These are phyloP conservation scores for Globisporangium ultimum DNA, from an alignment of 352 stramenopile genomes.

Conservation along the genomic window DNA sequence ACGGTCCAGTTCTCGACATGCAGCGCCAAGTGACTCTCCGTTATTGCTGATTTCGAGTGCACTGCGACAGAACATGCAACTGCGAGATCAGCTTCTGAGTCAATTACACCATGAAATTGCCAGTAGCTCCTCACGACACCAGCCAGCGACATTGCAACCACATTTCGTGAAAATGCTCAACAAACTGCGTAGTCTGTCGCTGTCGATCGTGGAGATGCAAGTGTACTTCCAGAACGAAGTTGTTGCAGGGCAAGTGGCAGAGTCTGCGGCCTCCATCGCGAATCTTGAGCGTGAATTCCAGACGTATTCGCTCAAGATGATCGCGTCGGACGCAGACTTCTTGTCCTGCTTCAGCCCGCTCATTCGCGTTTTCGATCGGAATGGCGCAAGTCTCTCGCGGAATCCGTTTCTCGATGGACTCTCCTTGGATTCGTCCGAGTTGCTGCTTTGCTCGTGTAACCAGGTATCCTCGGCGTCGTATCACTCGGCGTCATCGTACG, in stretches of 20 bases:
- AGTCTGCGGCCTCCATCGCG: slow-evolving; percentile 10
- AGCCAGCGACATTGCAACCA: slow-evolving; percentile 25
- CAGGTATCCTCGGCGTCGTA: slow-evolving; percentile 18
- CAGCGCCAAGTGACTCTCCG: slow-evolving; percentile 7
- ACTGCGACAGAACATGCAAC: slow-evolving; percentile 42
- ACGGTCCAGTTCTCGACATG: background rate
- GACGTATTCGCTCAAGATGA: slow-evolving; percentile 41
- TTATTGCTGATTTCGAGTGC: slow-evolving; percentile 39
- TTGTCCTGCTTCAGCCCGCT: slow-evolving; percentile 31
- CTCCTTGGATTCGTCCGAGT: slow-evolving; percentile 60
- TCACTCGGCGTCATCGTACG: slow-evolving; percentile 22
- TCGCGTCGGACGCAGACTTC: slow-evolving; percentile 46
- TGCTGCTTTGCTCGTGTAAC: slow-evolving; percentile 65
- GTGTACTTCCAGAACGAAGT: slow-evolving; percentile 48
- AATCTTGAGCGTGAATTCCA: slow-evolving; percentile 43
- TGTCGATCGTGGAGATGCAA: slow-evolving; percentile 63
- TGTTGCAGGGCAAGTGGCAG: background rate
- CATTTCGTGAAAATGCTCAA: slow-evolving; percentile 54
- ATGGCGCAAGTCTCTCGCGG: slow-evolving; percentile 36
- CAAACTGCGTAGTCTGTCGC: slow-evolving; percentile 48
- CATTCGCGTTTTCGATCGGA: slow-evolving; percentile 38
- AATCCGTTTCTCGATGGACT: slow-evolving; percentile 70
- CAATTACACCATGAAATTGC: slow-evolving; percentile 41
- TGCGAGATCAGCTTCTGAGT: slow-evolving; percentile 39
- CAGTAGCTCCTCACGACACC: slow-evolving; percentile 8